These are phyloP conservation scores for Colletotrichum echinochloae DNA, from an alignment of 2,329 filamentous ascomycete genomes.

Conservation along the genomic window DNA sequence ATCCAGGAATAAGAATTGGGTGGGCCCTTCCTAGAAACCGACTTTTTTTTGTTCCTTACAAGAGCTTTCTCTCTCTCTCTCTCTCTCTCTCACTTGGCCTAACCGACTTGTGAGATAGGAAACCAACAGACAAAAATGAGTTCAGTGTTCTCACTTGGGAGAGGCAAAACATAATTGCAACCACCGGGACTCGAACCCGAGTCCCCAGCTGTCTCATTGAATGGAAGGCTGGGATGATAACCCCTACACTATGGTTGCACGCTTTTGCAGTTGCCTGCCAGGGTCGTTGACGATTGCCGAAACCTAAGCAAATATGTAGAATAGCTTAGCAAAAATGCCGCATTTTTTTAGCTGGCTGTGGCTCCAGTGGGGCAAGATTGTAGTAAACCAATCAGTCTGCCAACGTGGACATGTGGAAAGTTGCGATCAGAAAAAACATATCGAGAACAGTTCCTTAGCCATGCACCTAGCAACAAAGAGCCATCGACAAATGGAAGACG, in stretches of 20 bases:
- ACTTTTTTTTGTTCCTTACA: not conserved
- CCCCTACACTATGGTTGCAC: slow-evolving; percentile 16
- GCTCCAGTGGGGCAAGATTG: not conserved
- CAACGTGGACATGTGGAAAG: not conserved
- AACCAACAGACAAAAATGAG: not conserved
- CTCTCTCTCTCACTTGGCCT: not conserved
- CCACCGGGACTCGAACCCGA: slow-evolving; percentile 15
- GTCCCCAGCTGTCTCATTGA: not conserved
- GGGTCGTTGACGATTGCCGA: accelerated
- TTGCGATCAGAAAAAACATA: not conserved
- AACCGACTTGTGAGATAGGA: not conserved
- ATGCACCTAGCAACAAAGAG: not conserved
- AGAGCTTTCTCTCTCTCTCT: no score
- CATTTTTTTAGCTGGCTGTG: not conserved
- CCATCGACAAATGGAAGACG: not conserved
- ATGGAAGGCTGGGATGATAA: slow-evolving; percentile 24
- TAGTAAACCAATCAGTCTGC: not conserved
- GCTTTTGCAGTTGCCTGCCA: not conserved
- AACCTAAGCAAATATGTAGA: not conserved
- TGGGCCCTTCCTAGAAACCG: not conserved
- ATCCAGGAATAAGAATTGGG: not conserved
- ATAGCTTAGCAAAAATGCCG: not conserved
- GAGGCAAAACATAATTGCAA: not conserved
- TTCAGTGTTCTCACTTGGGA: no score
- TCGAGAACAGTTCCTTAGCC: not conserved